phyloP scores from a whole-genome alignment of 2,329 filamentous ascomycete genomes.

The Botrytis sinoallii region DNA sequence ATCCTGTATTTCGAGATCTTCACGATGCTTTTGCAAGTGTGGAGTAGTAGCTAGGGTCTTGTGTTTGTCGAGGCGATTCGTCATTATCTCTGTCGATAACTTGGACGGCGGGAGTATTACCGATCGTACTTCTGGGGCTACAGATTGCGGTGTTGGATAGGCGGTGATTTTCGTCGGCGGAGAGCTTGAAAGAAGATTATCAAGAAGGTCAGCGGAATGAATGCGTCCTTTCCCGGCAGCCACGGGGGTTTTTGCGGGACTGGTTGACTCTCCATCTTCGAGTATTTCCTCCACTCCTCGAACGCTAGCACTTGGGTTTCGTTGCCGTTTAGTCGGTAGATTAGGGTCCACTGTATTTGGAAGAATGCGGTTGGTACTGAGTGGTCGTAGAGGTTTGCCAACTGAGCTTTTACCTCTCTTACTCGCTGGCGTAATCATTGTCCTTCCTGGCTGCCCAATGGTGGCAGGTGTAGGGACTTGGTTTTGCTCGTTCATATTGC shows the following conservation, averaged over 20 bases:
- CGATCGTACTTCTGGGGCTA: constrained; percentile 1
- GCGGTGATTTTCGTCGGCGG: neutral
- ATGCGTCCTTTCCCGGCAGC: neutral
- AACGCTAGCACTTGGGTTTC: constrained; percentile 20
- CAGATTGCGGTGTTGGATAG: constrained; percentile 1
- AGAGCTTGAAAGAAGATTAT: constrained; percentile 24
- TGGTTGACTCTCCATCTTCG: constrained; percentile 30
- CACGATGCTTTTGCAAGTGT: neutral
- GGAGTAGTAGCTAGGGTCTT: neutral
- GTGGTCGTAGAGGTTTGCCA: constrained; percentile 28
- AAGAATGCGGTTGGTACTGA: constrained; percentile 34
- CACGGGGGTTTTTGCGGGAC: neutral
- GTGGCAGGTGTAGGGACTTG: neutral
- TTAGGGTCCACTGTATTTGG: constrained; percentile 27
- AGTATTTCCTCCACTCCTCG: constrained; percentile 24
- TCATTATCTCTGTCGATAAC: neutral
- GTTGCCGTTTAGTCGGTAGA: constrained; percentile 24
- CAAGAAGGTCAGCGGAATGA: constrained; percentile 16
- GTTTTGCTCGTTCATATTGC: constrained; percentile 6
- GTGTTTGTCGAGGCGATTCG: neutral
- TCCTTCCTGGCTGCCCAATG: neutral
- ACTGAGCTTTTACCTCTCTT: constrained; percentile 3
- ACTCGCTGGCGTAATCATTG: constrained; percentile 17
- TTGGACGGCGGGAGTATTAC: neutral
- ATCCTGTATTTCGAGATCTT: neutral